These are phyloP conservation scores for Rossbeevera mucosa DNA, from an alignment of 768 basidiomycete species.

Conservation along the genomic window DNA sequence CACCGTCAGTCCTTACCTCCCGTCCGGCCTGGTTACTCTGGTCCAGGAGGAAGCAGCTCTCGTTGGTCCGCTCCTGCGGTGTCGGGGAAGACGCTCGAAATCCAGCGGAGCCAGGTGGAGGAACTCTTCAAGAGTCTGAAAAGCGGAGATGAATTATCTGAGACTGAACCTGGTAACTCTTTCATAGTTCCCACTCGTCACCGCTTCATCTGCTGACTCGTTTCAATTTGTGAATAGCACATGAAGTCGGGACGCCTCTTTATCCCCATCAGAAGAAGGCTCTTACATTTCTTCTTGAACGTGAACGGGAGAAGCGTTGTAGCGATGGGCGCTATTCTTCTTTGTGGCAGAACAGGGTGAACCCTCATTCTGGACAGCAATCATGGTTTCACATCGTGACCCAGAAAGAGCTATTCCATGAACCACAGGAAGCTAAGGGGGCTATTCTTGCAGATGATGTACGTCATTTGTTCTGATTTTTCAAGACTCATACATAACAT, in stretches of 20 bases:
- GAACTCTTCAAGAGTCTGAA: constrained; percentile 87
- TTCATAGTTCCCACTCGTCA: constrained; percentile 14
- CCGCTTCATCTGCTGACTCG: constrained; percentile 11
- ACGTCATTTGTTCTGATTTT: constrained; percentile 35
- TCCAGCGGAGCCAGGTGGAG: constrained; percentile 90
- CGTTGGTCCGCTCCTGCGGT: constrained; percentile 58
- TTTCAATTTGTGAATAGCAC: constrained; percentile 36
- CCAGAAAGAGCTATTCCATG: constrained; percentile 61
- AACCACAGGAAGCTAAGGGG: constrained; percentile 74
- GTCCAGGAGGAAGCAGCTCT: constrained; percentile 34
- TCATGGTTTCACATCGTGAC: constrained; percentile 85
- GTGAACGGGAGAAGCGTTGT: constrained; percentile 63
- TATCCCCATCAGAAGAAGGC: constrained; percentile 99
- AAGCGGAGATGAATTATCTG: constrained; percentile 79
- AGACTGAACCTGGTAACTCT: constrained; percentile 79
- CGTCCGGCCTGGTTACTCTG: constrained; percentile 39
- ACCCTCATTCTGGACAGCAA: constrained; percentile 42
- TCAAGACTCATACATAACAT: constrained; percentile 2
- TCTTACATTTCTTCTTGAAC: constrained; percentile 88
- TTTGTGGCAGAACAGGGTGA: constrained; percentile 60
- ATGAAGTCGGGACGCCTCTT: constrained; percentile 75
- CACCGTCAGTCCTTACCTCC: constrained; percentile 41
- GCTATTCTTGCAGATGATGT: constrained; percentile 97
- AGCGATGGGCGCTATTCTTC: constrained; percentile 62
- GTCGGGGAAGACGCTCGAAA: constrained; percentile 76